These are phyloP conservation scores for Mycena albidolilacea DNA, from an alignment of 768 basidiomycete genomes.

Conservation along the genomic window DNA sequence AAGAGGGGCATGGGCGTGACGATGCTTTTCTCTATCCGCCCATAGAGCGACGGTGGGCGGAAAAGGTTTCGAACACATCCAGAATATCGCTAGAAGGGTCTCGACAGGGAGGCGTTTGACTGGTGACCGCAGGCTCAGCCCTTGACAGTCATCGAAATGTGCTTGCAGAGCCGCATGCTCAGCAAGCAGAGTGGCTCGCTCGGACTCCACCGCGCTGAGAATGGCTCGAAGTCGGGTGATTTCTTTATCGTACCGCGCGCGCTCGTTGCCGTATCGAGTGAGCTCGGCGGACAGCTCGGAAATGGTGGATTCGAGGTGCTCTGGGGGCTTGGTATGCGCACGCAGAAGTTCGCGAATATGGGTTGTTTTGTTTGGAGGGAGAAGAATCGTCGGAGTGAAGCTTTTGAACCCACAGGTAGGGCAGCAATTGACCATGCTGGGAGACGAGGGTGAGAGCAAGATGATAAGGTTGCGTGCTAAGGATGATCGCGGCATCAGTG, in stretches of 20 bases:
- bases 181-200: constrained; percentile 17
- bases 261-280: constrained; percentile 29
- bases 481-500: too few species aligned
- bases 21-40: constrained; percentile 30
- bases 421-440: constrained; percentile 27
- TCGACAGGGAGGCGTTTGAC: constrained; percentile 29
- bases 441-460: constrained; percentile 22
- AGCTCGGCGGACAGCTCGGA: constrained; percentile 31
- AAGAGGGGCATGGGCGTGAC: constrained; percentile 30
- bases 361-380: constrained; percentile 18
- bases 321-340: constrained; percentile 28
- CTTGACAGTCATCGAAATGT: constrained; percentile 20
- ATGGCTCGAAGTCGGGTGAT: constrained; percentile 23
- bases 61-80: constrained; percentile 27
- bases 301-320: constrained; percentile 28
- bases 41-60: constrained; percentile 25
- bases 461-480: background rate
- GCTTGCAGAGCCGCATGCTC: constrained; percentile 25
- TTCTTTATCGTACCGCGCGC: constrained; percentile 27
- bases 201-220: constrained; percentile 16
- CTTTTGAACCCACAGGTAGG: constrained; percentile 29
- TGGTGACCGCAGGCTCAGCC: constrained; percentile 27
- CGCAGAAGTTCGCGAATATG: constrained; percentile 22
- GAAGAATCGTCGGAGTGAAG: constrained; percentile 27
- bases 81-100: constrained; percentile 28